Evolutionary conservation across 148 eudicot species (phyloP).

Genomic region (Vaccinium macrocarpon): DNA sequence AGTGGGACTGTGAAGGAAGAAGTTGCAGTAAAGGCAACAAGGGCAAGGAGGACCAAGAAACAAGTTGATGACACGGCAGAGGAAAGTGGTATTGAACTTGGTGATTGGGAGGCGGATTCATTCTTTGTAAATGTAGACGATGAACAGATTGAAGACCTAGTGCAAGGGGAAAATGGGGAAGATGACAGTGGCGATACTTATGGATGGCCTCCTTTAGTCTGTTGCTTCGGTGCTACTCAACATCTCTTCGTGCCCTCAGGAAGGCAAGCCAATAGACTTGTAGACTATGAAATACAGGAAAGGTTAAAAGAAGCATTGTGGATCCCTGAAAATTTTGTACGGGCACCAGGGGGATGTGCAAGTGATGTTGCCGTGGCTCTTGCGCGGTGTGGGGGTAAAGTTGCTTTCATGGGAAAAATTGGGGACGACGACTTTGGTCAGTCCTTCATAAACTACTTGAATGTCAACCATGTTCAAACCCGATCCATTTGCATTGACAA

Average conservation of each 20-base stretch:
- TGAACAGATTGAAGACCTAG: slow-evolving; percentile 46
- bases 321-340: slow-evolving; percentile 69
- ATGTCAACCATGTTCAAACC: slow-evolving; percentile 67
- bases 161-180: slow-evolving; percentile 42
- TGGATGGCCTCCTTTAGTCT: slow-evolving; percentile 84
- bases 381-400: slow-evolving; percentile 69
- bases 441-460: slow-evolving; percentile 59
- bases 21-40: slow-evolving; percentile 42
- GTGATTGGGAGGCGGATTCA: slow-evolving; percentile 39
- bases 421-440: slow-evolving; percentile 86
- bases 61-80: slow-evolving; percentile 30
- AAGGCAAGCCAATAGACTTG: slow-evolving; percentile 72
- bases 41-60: slow-evolving; percentile 60
- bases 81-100: slow-evolving; percentile 41
- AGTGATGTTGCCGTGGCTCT: slow-evolving; percentile 84
- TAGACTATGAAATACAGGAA: slow-evolving; percentile 73
- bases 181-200: slow-evolving; percentile 68
- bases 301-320: slow-evolving; percentile 65
- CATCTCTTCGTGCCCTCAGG: slow-evolving; percentile 82
- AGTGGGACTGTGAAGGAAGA: slow-evolving; percentile 36
- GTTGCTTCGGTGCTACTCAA: slow-evolving; percentile 88
- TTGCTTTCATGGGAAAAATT: slow-evolving; percentile 93
- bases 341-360: slow-evolving; percentile 91
- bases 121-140: slow-evolving; percentile 34
- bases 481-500: slow-evolving; percentile 63